These are phyloP conservation scores for Singerocomus inundabilis DNA, from an alignment of 1,284 basidiomycete species.

Conservation along the genomic window DNA sequence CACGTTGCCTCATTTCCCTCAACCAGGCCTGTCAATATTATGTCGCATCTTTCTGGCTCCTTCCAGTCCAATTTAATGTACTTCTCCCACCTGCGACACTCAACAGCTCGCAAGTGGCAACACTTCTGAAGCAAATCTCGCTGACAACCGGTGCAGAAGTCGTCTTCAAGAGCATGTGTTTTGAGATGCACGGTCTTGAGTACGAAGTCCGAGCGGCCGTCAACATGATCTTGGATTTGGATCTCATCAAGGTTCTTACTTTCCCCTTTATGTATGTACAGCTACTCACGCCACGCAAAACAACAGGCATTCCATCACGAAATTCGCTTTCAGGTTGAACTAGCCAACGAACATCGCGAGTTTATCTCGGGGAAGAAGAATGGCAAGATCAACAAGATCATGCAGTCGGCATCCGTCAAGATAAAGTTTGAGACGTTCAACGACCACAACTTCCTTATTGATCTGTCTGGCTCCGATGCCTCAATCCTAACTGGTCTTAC, in stretches of 20 bases:
- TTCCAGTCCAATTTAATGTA: slow-evolving; percentile 92
- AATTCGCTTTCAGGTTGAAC: slow-evolving; percentile 97
- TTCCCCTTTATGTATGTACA: background rate
- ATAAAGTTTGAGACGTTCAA: slow-evolving; percentile 99
- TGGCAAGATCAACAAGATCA: slow-evolving; percentile 98
- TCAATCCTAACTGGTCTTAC: slow-evolving; percentile 87
- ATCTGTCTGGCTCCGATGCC: slow-evolving; percentile 80
- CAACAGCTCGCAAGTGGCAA: slow-evolving; percentile 82
- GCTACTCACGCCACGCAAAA: slow-evolving; percentile 4
- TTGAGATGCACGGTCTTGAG: slow-evolving; percentile 97
- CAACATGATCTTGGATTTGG: slow-evolving; percentile 84
- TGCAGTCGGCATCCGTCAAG: slow-evolving; percentile 94
- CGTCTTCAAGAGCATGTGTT: slow-evolving; percentile 97
- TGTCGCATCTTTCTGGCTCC: slow-evolving; percentile 93
- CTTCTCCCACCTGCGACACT: slow-evolving; percentile 80
- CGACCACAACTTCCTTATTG: slow-evolving; percentile 98
- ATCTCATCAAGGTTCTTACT: slow-evolving; percentile 74
- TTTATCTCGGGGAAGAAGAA: slow-evolving; percentile 99
- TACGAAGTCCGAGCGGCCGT: slow-evolving; percentile 88
- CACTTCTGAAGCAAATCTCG: slow-evolving; percentile 85
- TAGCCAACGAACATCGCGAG: slow-evolving; percentile 97
- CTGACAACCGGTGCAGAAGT: slow-evolving; percentile 89
- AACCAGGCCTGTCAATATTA: slow-evolving; percentile 91
- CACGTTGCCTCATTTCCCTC: slow-evolving; percentile 5
- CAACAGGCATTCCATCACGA: slow-evolving; percentile 89